phyloP scores from a whole-genome alignment of 345 rosid genomes.

The Turritis glabra region DNA sequence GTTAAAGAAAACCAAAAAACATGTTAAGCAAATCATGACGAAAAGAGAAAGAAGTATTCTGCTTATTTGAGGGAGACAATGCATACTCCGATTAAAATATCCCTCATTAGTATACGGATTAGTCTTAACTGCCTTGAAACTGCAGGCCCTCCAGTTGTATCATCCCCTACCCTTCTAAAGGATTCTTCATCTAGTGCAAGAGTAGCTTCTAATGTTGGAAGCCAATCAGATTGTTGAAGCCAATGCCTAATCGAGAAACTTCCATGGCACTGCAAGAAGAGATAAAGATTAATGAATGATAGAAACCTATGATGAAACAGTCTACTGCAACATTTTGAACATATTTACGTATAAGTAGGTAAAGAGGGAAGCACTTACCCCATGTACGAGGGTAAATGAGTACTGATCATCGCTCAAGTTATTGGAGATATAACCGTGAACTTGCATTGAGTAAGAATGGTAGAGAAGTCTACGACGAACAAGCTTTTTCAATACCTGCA shows the following conservation, averaged over 20 bases:
- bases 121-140: conserved; percentile 84
- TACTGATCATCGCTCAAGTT: conserved; percentile 40
- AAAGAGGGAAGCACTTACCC: conserved; percentile 49
- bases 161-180: conserved; percentile 83
- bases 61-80: conserved; percentile 1
- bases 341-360: not conserved
- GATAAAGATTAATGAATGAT: not conserved
- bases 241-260: conserved; percentile 93
- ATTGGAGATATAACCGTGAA: conserved; percentile 72
- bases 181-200: conserved; percentile 94
- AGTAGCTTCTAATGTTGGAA: conserved; percentile 93
- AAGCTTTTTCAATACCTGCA: conserved; percentile 84
- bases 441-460: conserved; percentile 95
- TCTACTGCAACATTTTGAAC: not conserved
- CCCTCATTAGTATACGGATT: conserved; percentile 80
- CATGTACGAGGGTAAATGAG: conserved; percentile 80
- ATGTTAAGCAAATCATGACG: conserved; percentile 19
- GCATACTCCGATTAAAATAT: conserved; percentile 92
- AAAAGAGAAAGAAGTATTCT: not conserved
- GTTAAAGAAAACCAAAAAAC: conserved; percentile 13
- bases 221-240: conserved; percentile 97
- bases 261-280: conserved; percentile 73
- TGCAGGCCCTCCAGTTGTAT: conserved; percentile 95
- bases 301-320: not conserved
- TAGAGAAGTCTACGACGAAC: conserved; percentile 74